Evolutionary conservation across 2,329 filamentous ascomycete genomes (phyloP).

Genomic region (Fusarium sp.): DNA sequence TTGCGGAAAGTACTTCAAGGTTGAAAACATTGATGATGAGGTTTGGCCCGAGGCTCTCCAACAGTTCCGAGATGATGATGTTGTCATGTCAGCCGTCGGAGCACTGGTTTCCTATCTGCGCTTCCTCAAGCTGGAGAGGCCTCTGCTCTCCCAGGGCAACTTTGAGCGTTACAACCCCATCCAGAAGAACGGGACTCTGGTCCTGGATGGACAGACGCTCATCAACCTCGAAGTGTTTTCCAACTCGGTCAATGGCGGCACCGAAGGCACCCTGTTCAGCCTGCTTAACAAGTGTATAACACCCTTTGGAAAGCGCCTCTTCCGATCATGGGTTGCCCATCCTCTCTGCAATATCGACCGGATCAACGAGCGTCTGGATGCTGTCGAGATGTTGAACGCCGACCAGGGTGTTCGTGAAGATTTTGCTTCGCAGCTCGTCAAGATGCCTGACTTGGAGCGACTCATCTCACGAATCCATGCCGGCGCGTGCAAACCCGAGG

Average conservation of each 20-base stretch:
- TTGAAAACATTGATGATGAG: conserved; percentile 66
- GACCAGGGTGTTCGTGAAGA: conserved; percentile 84
- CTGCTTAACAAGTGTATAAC: conserved; percentile 95
- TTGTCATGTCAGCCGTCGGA: conserved; percentile 91
- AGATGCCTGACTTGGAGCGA: conserved; percentile 93
- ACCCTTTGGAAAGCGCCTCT: conserved; percentile 94
- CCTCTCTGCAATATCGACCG: conserved; percentile 86
- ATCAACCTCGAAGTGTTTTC: conserved; percentile 98
- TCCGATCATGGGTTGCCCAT: conserved; percentile 97
- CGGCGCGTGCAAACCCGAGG: conserved; percentile 86
- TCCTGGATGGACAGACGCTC: conserved; percentile 94
- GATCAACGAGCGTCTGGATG: conserved; percentile 94
- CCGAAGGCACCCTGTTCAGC: conserved; percentile 88
- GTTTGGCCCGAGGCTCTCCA: conserved; percentile 81
- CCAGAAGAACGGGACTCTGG: conserved; percentile 86
- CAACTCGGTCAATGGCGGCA: conserved; percentile 88
- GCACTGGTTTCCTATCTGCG: conserved; percentile 89
- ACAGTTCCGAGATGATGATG: conserved; percentile 79
- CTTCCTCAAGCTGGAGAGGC: conserved; percentile 87
- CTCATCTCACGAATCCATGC: conserved; percentile 96
- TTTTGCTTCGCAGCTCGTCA: conserved; percentile 88
- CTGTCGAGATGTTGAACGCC: conserved; percentile 91
- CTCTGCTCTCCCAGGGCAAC: conserved; percentile 88
- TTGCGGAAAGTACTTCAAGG: conserved; percentile 81
- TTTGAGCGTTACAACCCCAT: conserved; percentile 95